A percentile compares a stretch with the other conserved stretches of the same genome.
Conservation (phyloP, 495 filamentous ascomycete genomes). For the Penicillium lividum region DNA sequence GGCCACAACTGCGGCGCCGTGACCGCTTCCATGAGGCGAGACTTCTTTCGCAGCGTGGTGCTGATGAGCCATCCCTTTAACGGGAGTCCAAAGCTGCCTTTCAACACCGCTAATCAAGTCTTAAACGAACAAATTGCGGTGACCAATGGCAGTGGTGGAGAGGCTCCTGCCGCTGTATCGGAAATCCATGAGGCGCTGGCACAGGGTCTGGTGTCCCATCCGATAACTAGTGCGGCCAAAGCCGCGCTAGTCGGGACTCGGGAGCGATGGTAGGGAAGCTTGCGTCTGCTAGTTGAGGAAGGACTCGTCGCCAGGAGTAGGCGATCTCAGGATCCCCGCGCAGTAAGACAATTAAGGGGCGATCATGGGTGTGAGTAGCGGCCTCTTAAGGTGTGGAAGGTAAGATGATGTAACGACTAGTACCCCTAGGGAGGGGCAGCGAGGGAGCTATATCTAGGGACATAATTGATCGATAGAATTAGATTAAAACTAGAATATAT, state of each 20-base stretch:
- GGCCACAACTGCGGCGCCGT: constrained; percentile 70
- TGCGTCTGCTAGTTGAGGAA: constrained; percentile 54
- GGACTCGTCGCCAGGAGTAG: constrained; percentile 67
- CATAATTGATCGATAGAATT: not conserved
- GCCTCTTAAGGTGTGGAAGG: constrained; percentile 61
- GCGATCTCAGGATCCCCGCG: constrained; percentile 71
- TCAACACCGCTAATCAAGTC: constrained; percentile 44
- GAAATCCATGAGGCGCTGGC: constrained; percentile 54
- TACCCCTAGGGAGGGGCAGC: constrained; percentile 54
- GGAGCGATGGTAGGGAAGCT: constrained; percentile 66
- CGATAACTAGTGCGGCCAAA: constrained; percentile 61
- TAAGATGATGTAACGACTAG: constrained; percentile 55
- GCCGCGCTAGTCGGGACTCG: constrained; percentile 69
- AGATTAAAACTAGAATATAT: not conserved
- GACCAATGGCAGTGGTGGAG: constrained; percentile 25
- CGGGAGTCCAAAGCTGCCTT: constrained; percentile 49
- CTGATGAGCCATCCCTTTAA: constrained; percentile 61
- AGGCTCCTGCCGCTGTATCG: constrained; percentile 27
- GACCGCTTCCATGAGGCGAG: constrained; percentile 58
- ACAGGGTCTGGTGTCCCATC: constrained; percentile 56
- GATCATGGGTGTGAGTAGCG: constrained; percentile 29
- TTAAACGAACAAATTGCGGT: constrained; percentile 24
- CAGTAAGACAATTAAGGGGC: constrained; percentile 61
- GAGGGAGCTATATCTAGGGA: constrained; percentile 25
- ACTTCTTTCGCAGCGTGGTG: constrained; percentile 58